Base-by-base conservation (phyloP, 2,329 filamentous ascomycete genomes). In the Pseudogymnoascus sp. region DNA sequence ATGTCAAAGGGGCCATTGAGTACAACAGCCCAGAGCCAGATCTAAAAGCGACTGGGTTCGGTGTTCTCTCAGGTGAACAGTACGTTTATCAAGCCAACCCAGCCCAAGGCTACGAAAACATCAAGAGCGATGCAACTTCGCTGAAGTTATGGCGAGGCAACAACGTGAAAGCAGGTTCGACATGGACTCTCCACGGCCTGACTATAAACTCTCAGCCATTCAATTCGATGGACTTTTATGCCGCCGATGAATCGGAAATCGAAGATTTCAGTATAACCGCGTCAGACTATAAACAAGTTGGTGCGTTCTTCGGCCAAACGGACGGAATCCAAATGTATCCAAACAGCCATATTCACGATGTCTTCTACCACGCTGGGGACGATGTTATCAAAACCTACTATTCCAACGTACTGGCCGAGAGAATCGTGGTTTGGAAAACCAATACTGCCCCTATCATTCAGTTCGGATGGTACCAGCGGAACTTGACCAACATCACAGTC, bases 281-380 rank as follows among this genome's bases (percentile, higher is more conserved):
- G 8, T 68, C 61, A 1, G 74, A 75, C 60, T 75, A 74, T 63
- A 75, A 75, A 65, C 74, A 75, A 63, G 74, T 75, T 33, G 73
- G 74, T 8, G 71, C 73, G 9, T 75, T 71, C 63, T 75, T 71
- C 60, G 65, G 64, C 21, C 74, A 75, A 64, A 75, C 74, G 0
- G 74, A 75, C 63, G 73, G 73, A 17, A 70, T 69, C 37, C 67
- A 74, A 40, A 68, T 74, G 57, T 74, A 75, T 61, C 61, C 72
- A 0, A 69, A 69, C 39, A 66, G 68, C 10, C n/a, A 58, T 15
- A 67, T 73, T 17, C 65, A 63, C 11, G 70, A 74, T 60, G 68
- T 71, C 54, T 75, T 75, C 61, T 75, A 72, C 62, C 73, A 75
- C 61, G 67, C 68, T 26, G 68, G 68, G 37, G 73, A 75, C 62